Conservation (phyloP, 768 basidiomycete species). For the Hypholoma sublateritium region DNA sequence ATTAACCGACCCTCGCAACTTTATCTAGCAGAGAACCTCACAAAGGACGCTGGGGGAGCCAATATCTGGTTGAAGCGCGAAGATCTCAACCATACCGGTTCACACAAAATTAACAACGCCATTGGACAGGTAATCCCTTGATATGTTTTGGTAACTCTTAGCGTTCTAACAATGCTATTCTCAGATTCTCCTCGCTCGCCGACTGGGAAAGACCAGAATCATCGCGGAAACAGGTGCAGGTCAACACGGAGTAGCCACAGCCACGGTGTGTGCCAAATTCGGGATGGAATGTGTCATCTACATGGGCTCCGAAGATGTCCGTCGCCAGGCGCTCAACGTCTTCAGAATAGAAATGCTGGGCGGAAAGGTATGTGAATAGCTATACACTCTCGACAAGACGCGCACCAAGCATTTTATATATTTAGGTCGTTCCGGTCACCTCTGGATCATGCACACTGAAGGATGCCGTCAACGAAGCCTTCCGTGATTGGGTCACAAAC, state of each 20-base stretch:
- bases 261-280: conserved; percentile 96
- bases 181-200: conserved; percentile 89
- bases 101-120: conserved; percentile 99
- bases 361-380: conserved; percentile 59
- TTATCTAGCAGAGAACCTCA: conserved; percentile 90
- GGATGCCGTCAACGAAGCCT: conserved; percentile 97
- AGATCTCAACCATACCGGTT: conserved; percentile 97
- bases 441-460: conserved; percentile 96
- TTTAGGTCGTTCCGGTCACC: conserved; percentile 86
- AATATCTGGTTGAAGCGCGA: conserved; percentile 98
- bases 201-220: conserved; percentile 94
- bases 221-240: conserved; percentile 99
- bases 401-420: neutral
- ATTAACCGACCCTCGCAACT: conserved; percentile 93
- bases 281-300: conserved; percentile 94
- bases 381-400: neutral
- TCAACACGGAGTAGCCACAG: conserved; percentile 98
- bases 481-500: conserved; percentile 99
- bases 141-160: neutral
- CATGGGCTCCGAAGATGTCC: conserved; percentile 98
- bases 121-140: conserved; percentile 74
- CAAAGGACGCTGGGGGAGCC: conserved; percentile 88
- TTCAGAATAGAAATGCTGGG: conserved; percentile 99
- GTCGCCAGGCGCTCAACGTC: conserved; percentile 94
- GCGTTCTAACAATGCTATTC: neutral